Percentiles rank a stretch among this genome's conserved stretches.
Evolutionary conservation across 2,329 filamentous ascomycete species (phyloP).

Genomic region (Fusarium protoensiforme): DNA sequence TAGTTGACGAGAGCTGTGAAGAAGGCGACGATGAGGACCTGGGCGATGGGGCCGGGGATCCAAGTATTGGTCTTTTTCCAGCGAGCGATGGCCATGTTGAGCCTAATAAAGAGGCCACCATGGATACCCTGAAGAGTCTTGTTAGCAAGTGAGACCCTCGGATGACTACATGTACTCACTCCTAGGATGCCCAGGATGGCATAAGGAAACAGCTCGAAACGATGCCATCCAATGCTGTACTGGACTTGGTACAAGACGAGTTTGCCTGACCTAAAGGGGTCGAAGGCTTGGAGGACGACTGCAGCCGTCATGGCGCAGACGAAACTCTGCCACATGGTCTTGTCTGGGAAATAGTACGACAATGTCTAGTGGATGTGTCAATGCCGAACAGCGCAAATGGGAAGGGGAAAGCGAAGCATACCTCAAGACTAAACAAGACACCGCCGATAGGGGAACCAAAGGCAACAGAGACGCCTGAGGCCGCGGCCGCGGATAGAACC

Average conservation of each 20-base stretch:
- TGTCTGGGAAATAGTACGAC: conserved; percentile 97
- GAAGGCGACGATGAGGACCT: conserved; percentile 83
- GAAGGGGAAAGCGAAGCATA: conserved; percentile 43
- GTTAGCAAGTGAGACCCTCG: conserved; percentile 5
- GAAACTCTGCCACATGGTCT: conserved; percentile 99
- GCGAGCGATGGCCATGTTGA: conserved; percentile 87
- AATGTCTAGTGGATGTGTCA: conserved; percentile 58
- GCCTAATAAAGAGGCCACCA: conserved; percentile 92
- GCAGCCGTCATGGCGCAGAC: conserved; percentile 99
- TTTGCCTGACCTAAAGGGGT: conserved; percentile 95
- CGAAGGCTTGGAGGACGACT: conserved; percentile 89
- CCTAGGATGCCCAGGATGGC: conserved; percentile 87
- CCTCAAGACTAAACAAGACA: conserved; percentile 94
- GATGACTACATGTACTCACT: conserved; percentile 48
- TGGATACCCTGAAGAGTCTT: conserved; percentile 75
- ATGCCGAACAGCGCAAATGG: not conserved
- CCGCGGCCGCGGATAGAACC: conserved; percentile 90
- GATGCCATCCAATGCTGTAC: conserved; percentile 92
- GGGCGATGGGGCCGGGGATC: conserved; percentile 78
- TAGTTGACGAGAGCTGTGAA: conserved; percentile 92
- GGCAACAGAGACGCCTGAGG: conserved; percentile 91
- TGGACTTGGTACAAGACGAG: conserved; percentile 96
- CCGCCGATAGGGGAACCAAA: conserved; percentile 95
- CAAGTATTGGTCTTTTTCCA: conserved; percentile 78
- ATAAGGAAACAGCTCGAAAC: conserved; percentile 92